Conservation (phyloP, 2,329 filamentous ascomycete genomes). For the Epichloe bromicola region DNA sequence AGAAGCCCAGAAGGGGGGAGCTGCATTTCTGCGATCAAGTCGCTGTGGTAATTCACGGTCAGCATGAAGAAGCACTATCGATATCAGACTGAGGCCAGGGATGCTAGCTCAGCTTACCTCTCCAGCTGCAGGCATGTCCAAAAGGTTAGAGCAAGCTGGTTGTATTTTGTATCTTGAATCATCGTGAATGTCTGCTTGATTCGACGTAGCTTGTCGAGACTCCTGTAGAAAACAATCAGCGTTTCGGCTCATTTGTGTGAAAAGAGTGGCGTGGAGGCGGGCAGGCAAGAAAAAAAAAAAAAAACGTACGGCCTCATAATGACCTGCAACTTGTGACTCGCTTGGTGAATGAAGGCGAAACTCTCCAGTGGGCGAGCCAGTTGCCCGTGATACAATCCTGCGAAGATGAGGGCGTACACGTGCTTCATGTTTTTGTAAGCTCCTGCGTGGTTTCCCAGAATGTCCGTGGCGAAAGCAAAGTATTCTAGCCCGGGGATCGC, state of each 20-base stretch:
- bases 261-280: background rate
- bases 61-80: background rate
- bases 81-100: no score
- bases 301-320: constrained; percentile 58
- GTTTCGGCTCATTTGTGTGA: background rate
- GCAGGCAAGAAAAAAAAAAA: background rate
- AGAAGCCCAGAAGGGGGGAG: constrained; percentile 48
- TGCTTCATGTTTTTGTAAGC: constrained; percentile 70
- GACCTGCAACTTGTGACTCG: constrained; percentile 48
- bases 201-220: constrained; percentile 33
- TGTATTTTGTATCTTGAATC: constrained; percentile 33
- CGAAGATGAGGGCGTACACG: constrained; percentile 73
- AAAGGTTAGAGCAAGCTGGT: constrained; percentile 63
- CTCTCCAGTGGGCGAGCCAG: constrained; percentile 79
- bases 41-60: constrained; percentile 33
- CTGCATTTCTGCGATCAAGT: constrained; percentile 78
- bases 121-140: constrained; percentile 93
- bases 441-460: constrained; percentile 68
- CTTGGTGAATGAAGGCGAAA: constrained; percentile 47
- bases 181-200: constrained; percentile 24
- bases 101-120: constrained; percentile 39
- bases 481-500: constrained; percentile 82
- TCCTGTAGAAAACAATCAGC: constrained; percentile 21
- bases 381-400: constrained; percentile 81
- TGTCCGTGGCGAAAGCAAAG: constrained; percentile 75